Conservation (phyloP, 2,329 filamentous ascomycete genomes). For the Triangularia verruculosa region DNA sequence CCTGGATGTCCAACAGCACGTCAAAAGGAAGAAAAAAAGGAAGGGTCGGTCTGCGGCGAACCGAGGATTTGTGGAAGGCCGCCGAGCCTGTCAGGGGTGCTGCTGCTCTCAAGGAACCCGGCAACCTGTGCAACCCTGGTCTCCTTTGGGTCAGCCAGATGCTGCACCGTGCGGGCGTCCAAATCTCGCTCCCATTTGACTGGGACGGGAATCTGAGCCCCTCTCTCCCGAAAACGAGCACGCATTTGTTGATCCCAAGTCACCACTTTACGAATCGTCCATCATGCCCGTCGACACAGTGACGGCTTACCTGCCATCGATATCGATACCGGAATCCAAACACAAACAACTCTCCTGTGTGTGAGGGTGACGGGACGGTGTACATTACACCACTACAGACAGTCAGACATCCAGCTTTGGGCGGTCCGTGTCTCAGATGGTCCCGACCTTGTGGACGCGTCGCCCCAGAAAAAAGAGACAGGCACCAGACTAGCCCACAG, state of each 20-base stretch:
- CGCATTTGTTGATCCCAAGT: too few species aligned
- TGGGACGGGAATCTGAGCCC: too few species aligned
- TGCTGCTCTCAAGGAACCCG: background rate
- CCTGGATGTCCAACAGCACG: background rate
- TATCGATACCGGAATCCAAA: too few species aligned
- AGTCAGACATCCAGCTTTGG: background rate
- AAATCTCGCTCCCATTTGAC: background rate
- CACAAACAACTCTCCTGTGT: too few species aligned
- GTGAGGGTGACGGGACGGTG: too few species aligned
- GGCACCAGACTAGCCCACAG: background rate
- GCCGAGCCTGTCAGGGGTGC: background rate
- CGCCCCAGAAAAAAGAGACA: background rate
- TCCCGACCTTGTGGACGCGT: slow-evolving; percentile 11
- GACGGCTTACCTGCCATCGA: too few species aligned
- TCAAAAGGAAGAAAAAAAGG: background rate
- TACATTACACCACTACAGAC: too few species aligned
- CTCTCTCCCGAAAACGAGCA: too few species aligned
- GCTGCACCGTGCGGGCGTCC: background rate
- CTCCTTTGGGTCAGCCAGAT: background rate
- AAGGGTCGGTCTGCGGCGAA: background rate
- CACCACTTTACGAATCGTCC: too few species aligned
- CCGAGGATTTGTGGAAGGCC: background rate
- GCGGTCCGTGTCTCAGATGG: slow-evolving; percentile 1
- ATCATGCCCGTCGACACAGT: too few species aligned
- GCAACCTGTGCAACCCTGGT: background rate